Conservation (phyloP, 495 filamentous ascomycete genomes). For the Penicillium cosmopolitanum region DNA sequence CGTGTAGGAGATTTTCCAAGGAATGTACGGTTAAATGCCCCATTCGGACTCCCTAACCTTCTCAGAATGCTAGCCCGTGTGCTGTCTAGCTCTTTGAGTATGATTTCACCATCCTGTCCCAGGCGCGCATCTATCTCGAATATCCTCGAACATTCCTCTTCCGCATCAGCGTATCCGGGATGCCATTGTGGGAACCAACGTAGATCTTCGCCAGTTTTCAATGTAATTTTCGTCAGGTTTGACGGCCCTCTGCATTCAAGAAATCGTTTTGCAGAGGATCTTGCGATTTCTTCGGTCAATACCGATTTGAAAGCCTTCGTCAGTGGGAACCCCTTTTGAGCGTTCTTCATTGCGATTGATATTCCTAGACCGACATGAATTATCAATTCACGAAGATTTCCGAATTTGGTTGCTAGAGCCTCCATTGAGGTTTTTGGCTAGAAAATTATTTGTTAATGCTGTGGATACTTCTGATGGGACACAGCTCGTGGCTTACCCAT, state of each 20-base stretch:
- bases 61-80: not conserved
- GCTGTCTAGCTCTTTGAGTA: not conserved
- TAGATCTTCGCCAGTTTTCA: constrained; percentile 8
- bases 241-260: constrained; percentile 4
- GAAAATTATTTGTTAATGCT: not conserved
- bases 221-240: not conserved
- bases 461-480: not conserved
- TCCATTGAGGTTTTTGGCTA: constrained; percentile 7
- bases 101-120: not conserved
- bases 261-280: not conserved
- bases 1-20: no score
- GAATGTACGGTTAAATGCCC: no score
- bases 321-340: not conserved
- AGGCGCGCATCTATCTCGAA: not conserved
- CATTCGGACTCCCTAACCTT: not conserved
- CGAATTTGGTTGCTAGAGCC: constrained; percentile 5
- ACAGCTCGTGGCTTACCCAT: constrained; percentile 12
- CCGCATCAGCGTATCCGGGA: not conserved
- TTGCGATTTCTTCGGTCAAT: not conserved
- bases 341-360: not conserved
- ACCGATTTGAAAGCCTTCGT: not conserved
- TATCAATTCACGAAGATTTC: constrained; percentile 2
- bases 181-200: constrained; percentile 11
- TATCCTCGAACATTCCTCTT: not conserved
- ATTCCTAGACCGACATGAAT: constrained; percentile 9